Conservation (phyloP, 176 grass and related monocot genomes). For the Thinopyrum elongatum region DNA sequence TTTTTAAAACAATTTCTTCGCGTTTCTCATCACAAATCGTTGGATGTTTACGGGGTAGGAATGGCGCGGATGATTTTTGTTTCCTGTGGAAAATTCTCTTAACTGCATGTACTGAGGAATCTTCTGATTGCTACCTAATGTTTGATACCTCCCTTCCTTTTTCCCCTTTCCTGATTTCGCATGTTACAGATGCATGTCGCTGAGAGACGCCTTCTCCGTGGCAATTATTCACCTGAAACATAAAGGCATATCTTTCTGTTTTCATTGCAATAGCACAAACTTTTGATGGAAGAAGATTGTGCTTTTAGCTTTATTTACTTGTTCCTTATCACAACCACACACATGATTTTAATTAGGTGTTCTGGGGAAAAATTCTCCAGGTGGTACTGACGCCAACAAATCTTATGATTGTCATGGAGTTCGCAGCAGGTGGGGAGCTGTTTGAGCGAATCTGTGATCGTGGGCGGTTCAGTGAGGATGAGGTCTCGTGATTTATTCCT, state of each 20-base stretch:
- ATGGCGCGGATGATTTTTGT: neutral
- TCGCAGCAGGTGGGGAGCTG: constrained; percentile 82
- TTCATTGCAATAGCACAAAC: neutral
- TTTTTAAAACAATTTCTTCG: neutral
- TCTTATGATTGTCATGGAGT: constrained; percentile 95
- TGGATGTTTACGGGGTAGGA: neutral
- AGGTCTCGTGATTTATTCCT: constrained; percentile 56
- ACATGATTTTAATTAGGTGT: constrained; percentile 25
- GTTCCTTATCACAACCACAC: neutral
- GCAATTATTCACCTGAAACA: neutral
- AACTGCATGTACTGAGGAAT: constrained; percentile 28
- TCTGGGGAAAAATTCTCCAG: constrained; percentile 33
- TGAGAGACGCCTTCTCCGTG: neutral
- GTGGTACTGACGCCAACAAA: constrained; percentile 82
- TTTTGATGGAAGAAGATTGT: neutral
- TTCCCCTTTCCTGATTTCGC: neutral
- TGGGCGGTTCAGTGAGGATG: constrained; percentile 88
- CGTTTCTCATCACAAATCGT: neutral
- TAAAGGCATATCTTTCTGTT: neutral
- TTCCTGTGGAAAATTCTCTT: neutral
- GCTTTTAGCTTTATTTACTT: neutral
- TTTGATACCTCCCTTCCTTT: neutral
- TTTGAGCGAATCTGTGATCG: constrained; percentile 88
- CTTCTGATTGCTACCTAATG: constrained; percentile 36
- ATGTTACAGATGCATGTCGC: constrained; percentile 1